These are phyloP conservation scores for Lathyrus tuberosus DNA, from an alignment of 306 rosid species.

Conservation along the genomic window DNA sequence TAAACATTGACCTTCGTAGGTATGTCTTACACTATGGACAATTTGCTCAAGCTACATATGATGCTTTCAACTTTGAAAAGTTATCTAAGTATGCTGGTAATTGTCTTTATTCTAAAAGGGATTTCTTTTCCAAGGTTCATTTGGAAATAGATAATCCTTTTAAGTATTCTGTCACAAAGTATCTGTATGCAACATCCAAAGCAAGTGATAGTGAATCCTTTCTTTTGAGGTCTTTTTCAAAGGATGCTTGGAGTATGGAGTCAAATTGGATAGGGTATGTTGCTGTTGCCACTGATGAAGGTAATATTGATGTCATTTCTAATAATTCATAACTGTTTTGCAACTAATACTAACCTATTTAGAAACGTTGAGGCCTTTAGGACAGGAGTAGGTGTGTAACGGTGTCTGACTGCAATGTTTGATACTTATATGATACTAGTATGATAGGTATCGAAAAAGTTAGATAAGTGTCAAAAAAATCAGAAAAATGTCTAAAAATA, in stretches of 20 bases:
- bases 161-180: conserved; percentile 61
- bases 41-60: conserved; percentile 68
- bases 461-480: no score
- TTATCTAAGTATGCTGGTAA: conserved; percentile 60
- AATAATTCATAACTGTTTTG: no score
- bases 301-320: neutral
- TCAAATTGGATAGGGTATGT: conserved; percentile 85
- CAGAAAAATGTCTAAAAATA: no score
- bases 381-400: no score
- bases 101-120: conserved; percentile 46
- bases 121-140: conserved; percentile 57
- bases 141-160: conserved; percentile 51
- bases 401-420: no score
- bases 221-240: conserved; percentile 52
- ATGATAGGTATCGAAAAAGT: no score
- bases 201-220: conserved; percentile 54
- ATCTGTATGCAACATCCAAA: conserved; percentile 65
- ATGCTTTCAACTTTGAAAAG: conserved; percentile 63
- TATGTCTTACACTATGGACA: conserved; percentile 70
- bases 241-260: conserved; percentile 68
- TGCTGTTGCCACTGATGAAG: conserved; percentile 70
- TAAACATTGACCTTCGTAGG: conserved; percentile 63
- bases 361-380: no score
- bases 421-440: no score
- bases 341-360: no score